Evolutionary conservation across 129 eudicot genomes (phyloP), one percentile per base, ranked within the genome.

Genomic region (Tagetes patula): DNA sequence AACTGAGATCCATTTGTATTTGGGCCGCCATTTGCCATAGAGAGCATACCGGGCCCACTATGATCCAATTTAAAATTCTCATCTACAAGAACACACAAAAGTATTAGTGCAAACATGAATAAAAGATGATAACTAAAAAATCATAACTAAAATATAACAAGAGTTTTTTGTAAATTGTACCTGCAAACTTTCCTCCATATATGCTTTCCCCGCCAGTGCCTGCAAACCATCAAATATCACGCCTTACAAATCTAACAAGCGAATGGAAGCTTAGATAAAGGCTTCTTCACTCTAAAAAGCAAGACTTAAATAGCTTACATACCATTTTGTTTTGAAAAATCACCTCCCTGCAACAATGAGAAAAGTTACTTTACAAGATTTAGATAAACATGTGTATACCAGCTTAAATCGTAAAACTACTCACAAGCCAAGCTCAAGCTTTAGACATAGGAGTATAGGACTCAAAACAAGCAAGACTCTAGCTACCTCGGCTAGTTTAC

Each of bases 191-290:
- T 48, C 96, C 96, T 81, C 97, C 99, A 78, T 94, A 94, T 12
- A 94, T 90, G 76, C 99, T 90, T 83, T 94, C 97, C 46, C 97
- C 97, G 78, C 99, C 99, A 74, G 97, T 94, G 85, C 99, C 99
- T 94, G 99, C 96, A 94, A 86, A 88, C 84, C 91, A 88, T 82
- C 80, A 94, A 89, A 87, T 69, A 70, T 76, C 81, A 85, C 76
- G 63, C 83, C 86, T 85, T 82, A 89, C 91, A 78, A 69, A 82
- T 80, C 86, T 75, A 80, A 85, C 88, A 69, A 71, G 83, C 65
- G 75, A 79, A 82, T 76, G 75, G 77, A 75, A 79, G 85, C 82
- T 74, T 54, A 54, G 80, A 78, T 83, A 74, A 72, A 73, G 82
- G 76, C 77, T 86, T 80, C 87, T 77, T 78, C 84, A 70, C 79